Percentiles rank a stretch among this genome's conserved stretches.
phyloP scores from a whole-genome alignment of 1,284 basidiomycete species.

The Earliella scabrosa region DNA sequence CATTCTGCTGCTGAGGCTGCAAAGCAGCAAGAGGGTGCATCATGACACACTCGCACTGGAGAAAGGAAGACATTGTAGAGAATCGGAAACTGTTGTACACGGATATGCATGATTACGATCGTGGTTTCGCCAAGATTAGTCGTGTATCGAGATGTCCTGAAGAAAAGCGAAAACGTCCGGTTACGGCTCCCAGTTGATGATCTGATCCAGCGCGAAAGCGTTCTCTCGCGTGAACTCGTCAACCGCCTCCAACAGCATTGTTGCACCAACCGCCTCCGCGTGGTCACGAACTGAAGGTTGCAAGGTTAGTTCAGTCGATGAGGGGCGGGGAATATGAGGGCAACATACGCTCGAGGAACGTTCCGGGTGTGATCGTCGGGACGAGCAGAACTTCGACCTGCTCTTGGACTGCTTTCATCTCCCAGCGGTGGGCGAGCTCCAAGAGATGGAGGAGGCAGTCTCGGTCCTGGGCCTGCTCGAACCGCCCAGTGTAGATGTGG shows the following conservation, averaged over 20 bases:
- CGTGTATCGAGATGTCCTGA: not conserved
- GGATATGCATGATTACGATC: too few species aligned
- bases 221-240: constrained; percentile 12
- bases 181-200: not conserved
- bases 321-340: not conserved
- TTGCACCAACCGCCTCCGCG: constrained; percentile 4
- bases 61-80: not conserved
- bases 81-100: not conserved
- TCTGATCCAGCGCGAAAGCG: constrained; percentile 3
- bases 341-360: constrained; percentile 12
- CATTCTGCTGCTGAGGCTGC: not conserved
- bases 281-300: constrained; percentile 3
- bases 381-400: constrained; percentile 13
- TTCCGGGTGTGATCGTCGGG: constrained; percentile 10
- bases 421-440: constrained; percentile 19
- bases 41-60: not conserved
- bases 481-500: constrained; percentile 21
- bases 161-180: not conserved
- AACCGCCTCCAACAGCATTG: constrained; percentile 4
- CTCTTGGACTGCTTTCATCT: constrained; percentile 10
- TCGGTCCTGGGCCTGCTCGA: constrained; percentile 11
- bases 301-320: not conserved
- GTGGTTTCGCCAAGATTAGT: not conserved
- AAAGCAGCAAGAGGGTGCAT: not conserved
- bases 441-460: constrained; percentile 15